A percentile compares a stretch with the other conserved stretches of the same genome.
These are phyloP conservation scores for Penicillium verhagenii DNA, from an alignment of 495 filamentous ascomycete species.

Conservation along the genomic window DNA sequence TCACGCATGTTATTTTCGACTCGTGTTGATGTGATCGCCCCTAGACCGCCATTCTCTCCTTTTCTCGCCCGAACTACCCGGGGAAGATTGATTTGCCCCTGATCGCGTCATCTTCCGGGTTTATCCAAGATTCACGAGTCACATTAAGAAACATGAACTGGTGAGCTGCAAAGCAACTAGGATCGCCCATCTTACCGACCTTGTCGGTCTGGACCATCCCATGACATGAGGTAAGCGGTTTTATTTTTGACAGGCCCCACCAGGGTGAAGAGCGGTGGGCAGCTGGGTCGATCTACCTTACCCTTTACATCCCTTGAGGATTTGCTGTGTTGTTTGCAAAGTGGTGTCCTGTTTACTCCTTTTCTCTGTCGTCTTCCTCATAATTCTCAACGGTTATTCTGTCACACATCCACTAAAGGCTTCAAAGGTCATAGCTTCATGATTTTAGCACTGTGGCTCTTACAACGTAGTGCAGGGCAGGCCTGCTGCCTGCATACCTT, in stretches of 20 bases:
- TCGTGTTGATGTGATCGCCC: conserved; percentile 6
- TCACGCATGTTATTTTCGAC: neutral
- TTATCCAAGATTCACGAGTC: neutral
- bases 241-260: conserved; percentile 1
- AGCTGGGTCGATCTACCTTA: neutral
- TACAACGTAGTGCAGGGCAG: neutral
- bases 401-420: neutral
- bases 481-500: neutral
- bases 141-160: neutral
- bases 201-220: neutral
- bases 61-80: conserved; percentile 1
- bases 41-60: conserved; percentile 7
- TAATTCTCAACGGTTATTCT: neutral
- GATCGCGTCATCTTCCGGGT: neutral
- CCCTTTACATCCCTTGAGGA: neutral
- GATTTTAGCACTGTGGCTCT: neutral
- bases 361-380: neutral
- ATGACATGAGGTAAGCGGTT: conserved; percentile 2
- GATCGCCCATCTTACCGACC: neutral
- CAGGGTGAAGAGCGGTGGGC: neutral
- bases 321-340: neutral
- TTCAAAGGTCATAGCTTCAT: neutral
- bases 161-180: neutral
- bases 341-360: neutral
- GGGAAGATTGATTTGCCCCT: conserved; percentile 1